Conservation (phyloP, 257 asterid species). For the Solanum lycopersicoides region DNA sequence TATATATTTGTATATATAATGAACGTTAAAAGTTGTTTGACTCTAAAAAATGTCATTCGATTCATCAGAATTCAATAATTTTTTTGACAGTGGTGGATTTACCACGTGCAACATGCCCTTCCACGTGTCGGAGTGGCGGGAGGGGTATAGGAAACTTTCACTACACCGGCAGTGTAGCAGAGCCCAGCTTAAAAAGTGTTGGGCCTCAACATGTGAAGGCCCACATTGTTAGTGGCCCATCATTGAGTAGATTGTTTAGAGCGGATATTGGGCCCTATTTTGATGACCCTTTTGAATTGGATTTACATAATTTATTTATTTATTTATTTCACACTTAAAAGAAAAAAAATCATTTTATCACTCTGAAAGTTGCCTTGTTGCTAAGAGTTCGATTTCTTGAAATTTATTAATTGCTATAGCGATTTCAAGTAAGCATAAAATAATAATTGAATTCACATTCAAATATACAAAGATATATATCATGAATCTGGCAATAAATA, state of each 20-base stretch:
- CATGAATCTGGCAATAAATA: no score
- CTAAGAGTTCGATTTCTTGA: neutral
- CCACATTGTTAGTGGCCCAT: constrained; percentile 58
- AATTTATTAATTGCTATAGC: no score
- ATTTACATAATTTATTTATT: neutral
- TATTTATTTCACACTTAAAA: no score
- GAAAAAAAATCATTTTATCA: neutral
- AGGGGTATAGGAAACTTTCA: neutral
- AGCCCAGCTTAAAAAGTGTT: constrained; percentile 31
- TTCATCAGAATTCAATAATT: neutral
- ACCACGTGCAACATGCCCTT: neutral
- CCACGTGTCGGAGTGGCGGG: neutral
- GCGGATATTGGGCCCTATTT: constrained; percentile 30
- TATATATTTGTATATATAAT: neutral
- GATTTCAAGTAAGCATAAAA: neutral
- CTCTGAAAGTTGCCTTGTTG: no score
- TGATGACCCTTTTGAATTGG: constrained; percentile 62
- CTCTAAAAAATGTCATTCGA: no score
- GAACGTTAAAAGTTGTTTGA: no score
- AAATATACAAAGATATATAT: no score
- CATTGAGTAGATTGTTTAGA: constrained; percentile 44
- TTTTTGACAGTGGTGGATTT: no score
- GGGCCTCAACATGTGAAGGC: constrained; percentile 53
- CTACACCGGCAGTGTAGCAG: constrained; percentile 19
- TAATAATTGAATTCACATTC: no score